These are phyloP conservation scores for Coemansia sp. DNA, from an alignment of 192 early-diverging fungal species.

Conservation along the genomic window DNA sequence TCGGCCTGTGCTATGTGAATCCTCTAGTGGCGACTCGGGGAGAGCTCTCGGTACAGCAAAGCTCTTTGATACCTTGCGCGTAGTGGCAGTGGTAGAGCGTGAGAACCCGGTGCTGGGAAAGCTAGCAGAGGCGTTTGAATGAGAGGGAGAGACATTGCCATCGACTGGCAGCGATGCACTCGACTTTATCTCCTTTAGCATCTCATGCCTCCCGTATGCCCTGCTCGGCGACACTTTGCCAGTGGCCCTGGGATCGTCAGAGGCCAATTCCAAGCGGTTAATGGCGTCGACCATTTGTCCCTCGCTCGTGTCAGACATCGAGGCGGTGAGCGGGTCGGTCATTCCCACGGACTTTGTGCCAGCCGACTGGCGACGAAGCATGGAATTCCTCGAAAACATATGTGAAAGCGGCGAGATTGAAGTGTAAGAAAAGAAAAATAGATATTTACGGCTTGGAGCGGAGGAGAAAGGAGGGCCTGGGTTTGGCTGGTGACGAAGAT, in stretches of 20 bases:
- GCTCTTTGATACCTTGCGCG: slow-evolving; percentile 27
- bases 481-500: slow-evolving; percentile 2
- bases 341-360: slow-evolving; percentile 8
- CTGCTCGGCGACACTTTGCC: slow-evolving; percentile 4
- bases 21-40: background rate
- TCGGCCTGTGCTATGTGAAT: background rate
- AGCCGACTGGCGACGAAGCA: slow-evolving; percentile 16
- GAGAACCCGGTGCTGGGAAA: slow-evolving; percentile 52
- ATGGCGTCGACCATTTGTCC: slow-evolving; percentile 27
- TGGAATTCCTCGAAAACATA: slow-evolving; percentile 36
- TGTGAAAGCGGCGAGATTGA: background rate
- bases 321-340: slow-evolving; percentile 33
- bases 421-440: background rate
- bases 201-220: slow-evolving; percentile 27
- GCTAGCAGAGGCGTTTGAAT: background rate
- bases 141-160: background rate
- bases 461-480: background rate
- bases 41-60: background rate
- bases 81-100: slow-evolving; percentile 7
- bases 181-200: slow-evolving; percentile 33
- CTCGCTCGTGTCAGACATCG: background rate
- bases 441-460: background rate
- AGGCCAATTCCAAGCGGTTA: slow-evolving; percentile 29
- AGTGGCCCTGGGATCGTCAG: slow-evolving; percentile 25
- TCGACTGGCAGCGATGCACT: slow-evolving; percentile 9